Percentiles rank a stretch among this genome's conserved stretches.
phyloP scores from a whole-genome alignment of 2,329 filamentous ascomycete species.

The Dactylellina haptotyla region DNA sequence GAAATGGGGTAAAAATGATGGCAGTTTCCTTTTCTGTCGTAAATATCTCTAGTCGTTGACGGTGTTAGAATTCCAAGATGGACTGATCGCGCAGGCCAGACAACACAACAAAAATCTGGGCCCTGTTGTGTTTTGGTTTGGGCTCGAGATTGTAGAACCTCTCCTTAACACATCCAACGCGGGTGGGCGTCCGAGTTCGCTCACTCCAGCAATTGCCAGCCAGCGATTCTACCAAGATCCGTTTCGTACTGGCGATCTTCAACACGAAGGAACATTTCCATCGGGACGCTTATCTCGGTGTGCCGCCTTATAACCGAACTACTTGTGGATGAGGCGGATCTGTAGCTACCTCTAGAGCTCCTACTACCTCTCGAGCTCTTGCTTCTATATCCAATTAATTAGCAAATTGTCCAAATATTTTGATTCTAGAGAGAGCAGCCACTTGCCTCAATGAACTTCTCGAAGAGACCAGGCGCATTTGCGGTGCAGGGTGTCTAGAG shows the following conservation, averaged over 20 bases:
- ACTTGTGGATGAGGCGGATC: not conserved
- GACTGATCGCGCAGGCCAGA: too few relatives aligned
- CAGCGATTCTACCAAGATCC: slow-evolving; percentile 8
- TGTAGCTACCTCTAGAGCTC: not conserved
- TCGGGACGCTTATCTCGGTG: not conserved
- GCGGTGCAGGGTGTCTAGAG: not conserved
- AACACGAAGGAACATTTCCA: not conserved
- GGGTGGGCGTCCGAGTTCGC: too few relatives aligned
- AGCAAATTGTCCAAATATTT: not conserved
- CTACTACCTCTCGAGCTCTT: not conserved
- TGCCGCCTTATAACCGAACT: not conserved
- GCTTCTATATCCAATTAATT: not conserved
- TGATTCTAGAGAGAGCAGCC: not conserved
- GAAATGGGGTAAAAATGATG: too few relatives aligned
- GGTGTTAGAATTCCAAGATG: too few relatives aligned
- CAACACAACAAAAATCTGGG: too few relatives aligned
- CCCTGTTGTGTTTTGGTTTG: too few relatives aligned
- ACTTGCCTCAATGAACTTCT: not conserved
- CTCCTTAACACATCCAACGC: too few relatives aligned
- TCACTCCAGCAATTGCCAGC: not conserved
- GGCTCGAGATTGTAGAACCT: too few relatives aligned
- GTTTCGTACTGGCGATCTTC: slow-evolving; percentile 7
- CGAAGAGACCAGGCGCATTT: not conserved
- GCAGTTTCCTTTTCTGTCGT: too few relatives aligned
- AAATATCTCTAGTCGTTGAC: too few relatives aligned